Evolutionary conservation across 805 yeast species (phyloP).

Genomic region (Komagataella kurtzmanii): DNA sequence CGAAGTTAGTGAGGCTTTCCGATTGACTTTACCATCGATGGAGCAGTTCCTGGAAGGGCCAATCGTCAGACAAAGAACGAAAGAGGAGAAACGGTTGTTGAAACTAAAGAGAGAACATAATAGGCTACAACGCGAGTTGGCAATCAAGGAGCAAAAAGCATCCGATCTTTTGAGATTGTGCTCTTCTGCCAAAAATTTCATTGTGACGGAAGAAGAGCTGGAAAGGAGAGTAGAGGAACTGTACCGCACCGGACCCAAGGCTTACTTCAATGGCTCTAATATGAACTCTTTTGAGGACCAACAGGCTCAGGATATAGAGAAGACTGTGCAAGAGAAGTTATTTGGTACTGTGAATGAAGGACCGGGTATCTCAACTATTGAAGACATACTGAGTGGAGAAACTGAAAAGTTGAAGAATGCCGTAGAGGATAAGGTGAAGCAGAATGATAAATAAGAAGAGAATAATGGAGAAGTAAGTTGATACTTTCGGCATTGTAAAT

Average conservation of each 20-base stretch:
- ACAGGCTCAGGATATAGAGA: background rate
- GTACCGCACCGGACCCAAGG: background rate
- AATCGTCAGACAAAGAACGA: constrained; percentile 58
- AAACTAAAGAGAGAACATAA: constrained; percentile 53
- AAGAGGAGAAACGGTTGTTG: constrained; percentile 48
- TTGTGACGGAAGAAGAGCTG: constrained; percentile 59
- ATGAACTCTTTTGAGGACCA: background rate
- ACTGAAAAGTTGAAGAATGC: background rate
- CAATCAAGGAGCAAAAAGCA: constrained; percentile 38
- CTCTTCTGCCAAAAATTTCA: constrained; percentile 54
- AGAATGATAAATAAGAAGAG: background rate
- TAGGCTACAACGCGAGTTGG: constrained; percentile 41
- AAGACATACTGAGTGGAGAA: background rate
- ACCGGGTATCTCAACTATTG: background rate
- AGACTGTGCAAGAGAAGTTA: background rate
- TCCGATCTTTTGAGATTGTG: constrained; percentile 52
- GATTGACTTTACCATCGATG: constrained; percentile 69
- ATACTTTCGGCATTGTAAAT: background rate
- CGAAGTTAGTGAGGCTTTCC: constrained; percentile 35
- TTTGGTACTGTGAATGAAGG: background rate
- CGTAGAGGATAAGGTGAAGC: background rate
- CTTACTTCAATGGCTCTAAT: background rate
- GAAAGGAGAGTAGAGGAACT: constrained; percentile 35
- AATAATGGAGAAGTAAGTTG: background rate
- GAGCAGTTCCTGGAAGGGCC: constrained; percentile 56